Evolutionary conservation across 176 grass and related monocot species (phyloP), one percentile per base, ranked within the genome.

Genomic region (Raddia distichophylla): DNA sequence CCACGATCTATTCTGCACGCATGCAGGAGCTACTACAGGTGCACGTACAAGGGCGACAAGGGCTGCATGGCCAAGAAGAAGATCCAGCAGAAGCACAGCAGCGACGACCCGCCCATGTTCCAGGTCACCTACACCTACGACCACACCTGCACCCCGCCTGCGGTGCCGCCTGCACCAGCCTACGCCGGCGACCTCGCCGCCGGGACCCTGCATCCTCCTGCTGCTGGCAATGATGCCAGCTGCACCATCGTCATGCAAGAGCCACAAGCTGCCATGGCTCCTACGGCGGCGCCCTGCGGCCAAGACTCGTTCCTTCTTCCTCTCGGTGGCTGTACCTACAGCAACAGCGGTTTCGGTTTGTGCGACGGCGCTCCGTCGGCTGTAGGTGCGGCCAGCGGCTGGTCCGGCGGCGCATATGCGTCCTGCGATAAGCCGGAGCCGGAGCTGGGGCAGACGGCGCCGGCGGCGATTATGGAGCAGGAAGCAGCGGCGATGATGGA

Each of bases 11-110:
- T 27, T 27, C 27, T 27, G 27, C 27, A 27, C 27, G 27, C 27
- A 27, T 60, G 35, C 15, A 84, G 73, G 73, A 84, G 63, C 73
- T 84, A 84, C 53, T 77, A 77, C 64, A 48, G 82, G 64, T 84
- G 82, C 15, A 77, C 42, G 43, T 85, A 85, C 65, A 85, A 42
- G 55, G 18, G 32, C 10, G 83, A 78, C 64, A 69, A 14, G 2
- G 74, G 83, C 1, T 85, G 83, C 65, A 18, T 0, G 22, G 73
- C 82, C 12, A 77, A 54, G 3, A 84, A 77, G 44, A 55, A 77
- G 10, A 33, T 84, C 64, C 74, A 85, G 18, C 83, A 78, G 5
- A 17, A 32, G 35, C 49, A 84, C 18, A 18, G 40, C 53, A 18
- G 10, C 2, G 43, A 61, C 2, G 43, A 61, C 1, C 54, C 43